These are phyloP conservation scores for Fraxinus paxiana DNA, from an alignment of 305 asterid genomes.

Conservation along the genomic window DNA sequence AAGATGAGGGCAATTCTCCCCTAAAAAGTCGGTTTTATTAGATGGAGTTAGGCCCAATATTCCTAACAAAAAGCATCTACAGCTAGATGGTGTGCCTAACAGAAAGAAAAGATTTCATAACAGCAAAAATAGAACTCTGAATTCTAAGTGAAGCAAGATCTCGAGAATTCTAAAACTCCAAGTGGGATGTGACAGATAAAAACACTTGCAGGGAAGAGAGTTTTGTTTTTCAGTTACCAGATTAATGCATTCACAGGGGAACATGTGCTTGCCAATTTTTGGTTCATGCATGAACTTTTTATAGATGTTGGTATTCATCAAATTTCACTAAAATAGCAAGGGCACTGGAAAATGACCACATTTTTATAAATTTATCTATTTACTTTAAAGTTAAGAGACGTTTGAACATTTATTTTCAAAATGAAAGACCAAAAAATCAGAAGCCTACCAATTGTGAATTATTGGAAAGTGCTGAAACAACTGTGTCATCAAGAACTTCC, in stretches of 20 bases:
- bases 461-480: constrained; percentile 78
- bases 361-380: constrained; percentile 8
- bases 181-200: constrained; percentile 12
- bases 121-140: background rate
- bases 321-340: constrained; percentile 12
- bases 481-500: constrained; percentile 88
- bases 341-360: constrained; percentile 14
- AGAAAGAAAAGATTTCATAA: constrained; percentile 4
- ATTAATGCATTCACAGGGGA: constrained; percentile 19
- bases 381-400: constrained; percentile 1
- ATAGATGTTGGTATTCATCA: background rate
- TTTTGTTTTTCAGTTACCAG: constrained; percentile 6
- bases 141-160: constrained; percentile 20
- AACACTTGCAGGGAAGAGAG: constrained; percentile 4
- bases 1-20: too few species aligned
- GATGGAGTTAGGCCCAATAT: too few species aligned
- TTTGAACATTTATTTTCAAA: constrained; percentile 13
- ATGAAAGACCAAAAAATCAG: constrained; percentile 17
- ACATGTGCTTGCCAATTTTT: constrained; percentile 1
- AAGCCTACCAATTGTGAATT: constrained; percentile 69
- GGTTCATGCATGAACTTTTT: background rate
- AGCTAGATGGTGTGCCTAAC: constrained; percentile 16
- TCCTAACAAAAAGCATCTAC: background rate
- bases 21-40: too few species aligned
- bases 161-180: constrained; percentile 5